These are phyloP conservation scores for Calonectria henricotiae DNA, from an alignment of 2,329 filamentous ascomycete species.

Conservation along the genomic window DNA sequence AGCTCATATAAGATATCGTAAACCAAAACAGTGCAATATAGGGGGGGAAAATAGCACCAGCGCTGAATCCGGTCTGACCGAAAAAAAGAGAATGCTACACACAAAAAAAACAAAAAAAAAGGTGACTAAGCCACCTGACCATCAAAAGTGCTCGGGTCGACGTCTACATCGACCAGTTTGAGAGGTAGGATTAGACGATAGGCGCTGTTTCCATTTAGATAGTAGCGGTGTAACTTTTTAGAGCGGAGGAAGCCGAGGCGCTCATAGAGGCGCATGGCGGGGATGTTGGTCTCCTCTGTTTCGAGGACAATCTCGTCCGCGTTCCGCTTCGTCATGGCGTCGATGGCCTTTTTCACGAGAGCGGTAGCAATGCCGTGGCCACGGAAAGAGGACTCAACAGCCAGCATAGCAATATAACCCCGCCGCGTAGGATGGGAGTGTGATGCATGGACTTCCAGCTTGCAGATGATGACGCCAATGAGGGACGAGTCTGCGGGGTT, in stretches of 20 bases:
- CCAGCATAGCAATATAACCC: conserved; percentile 98
- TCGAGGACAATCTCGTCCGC: conserved; percentile 97
- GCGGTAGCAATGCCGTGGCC: conserved; percentile 90
- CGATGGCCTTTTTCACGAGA: conserved; percentile 91
- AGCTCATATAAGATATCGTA: conserved; percentile 12
- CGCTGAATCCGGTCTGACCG: background rate
- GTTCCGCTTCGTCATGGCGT: conserved; percentile 86
- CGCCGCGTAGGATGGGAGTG: conserved; percentile 83
- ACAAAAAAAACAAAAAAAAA: background rate
- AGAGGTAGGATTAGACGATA: conserved; percentile 90
- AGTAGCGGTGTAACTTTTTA: conserved; percentile 95
- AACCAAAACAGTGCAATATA: conserved; percentile 25
- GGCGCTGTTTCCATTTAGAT: conserved; percentile 95
- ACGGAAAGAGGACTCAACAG: conserved; percentile 85
- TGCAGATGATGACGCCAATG: conserved; percentile 93
- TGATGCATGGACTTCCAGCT: conserved; percentile 90
- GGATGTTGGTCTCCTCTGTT: conserved; percentile 93
- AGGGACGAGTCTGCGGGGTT: conserved; percentile 76
- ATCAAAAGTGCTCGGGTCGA: conserved; percentile 57
- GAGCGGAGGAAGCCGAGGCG: conserved; percentile 91
- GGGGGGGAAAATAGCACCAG: conserved; percentile 1
- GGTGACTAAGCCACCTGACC: conserved; percentile 47
- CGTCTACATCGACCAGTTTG: conserved; percentile 68
- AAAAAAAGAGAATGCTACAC: background rate
- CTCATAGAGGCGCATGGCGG: conserved; percentile 94